Evolutionary conservation across 1,284 basidiomycete species (phyloP).

Genomic region (Rhizopogon parksii): DNA sequence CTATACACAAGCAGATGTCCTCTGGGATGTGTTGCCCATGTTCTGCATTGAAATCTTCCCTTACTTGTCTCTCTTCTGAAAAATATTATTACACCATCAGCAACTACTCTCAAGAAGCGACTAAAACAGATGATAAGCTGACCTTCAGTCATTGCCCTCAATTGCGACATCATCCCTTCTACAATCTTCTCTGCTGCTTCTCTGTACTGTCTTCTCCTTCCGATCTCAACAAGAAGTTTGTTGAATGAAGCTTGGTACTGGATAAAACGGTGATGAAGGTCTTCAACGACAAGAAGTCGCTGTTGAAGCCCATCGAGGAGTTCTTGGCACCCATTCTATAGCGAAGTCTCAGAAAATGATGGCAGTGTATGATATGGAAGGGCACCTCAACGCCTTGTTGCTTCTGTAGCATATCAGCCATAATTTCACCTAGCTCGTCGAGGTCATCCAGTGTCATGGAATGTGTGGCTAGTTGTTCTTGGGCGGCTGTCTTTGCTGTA

Average conservation of each 20-base stretch:
- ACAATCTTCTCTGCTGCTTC: slow-evolving; percentile 60
- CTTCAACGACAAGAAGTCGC: slow-evolving; percentile 52
- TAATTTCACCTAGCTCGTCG: slow-evolving; percentile 69
- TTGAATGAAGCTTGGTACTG: slow-evolving; percentile 65
- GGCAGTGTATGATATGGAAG: neutral
- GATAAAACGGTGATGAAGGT: slow-evolving; percentile 57
- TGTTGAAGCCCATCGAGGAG: slow-evolving; percentile 50
- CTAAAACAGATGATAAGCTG: slow-evolving; percentile 9
- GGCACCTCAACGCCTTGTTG: slow-evolving; percentile 61
- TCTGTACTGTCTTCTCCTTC: slow-evolving; percentile 57
- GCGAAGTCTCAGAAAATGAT: neutral
- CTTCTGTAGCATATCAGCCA: slow-evolving; percentile 64
- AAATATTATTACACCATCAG: slow-evolving; percentile 1
- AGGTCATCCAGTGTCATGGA: slow-evolving; percentile 50
- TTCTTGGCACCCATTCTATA: slow-evolving; percentile 45
- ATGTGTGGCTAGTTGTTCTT: slow-evolving; percentile 44
- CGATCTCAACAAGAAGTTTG: slow-evolving; percentile 65
- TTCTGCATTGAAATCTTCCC: slow-evolving; percentile 62
- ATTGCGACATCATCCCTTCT: slow-evolving; percentile 52
- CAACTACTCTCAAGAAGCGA: neutral
- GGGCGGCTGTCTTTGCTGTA: slow-evolving; percentile 35
- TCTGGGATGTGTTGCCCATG: slow-evolving; percentile 67
- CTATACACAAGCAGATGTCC: slow-evolving; percentile 69
- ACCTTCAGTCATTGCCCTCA: slow-evolving; percentile 63
- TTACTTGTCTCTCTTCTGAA: slow-evolving; percentile 58